A percentile compares a stretch with the other conserved stretches of the same genome.
Conservation (phyloP, 2,329 filamentous ascomycete genomes). For the Aspergillus sp. region DNA sequence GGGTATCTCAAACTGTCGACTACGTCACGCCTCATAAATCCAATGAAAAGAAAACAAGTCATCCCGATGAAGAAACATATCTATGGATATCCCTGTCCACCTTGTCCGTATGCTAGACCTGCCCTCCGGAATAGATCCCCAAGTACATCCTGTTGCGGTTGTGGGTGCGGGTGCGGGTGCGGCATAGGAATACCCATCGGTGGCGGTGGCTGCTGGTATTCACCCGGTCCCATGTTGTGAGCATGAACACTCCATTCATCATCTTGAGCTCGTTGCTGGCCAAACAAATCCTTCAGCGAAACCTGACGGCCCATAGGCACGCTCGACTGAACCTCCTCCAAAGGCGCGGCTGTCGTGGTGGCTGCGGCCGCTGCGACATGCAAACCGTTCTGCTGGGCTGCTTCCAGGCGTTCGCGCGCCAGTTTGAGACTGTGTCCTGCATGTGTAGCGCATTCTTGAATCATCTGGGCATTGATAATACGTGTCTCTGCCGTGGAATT, state of each 20-base stretch:
- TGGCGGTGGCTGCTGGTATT: slow-evolving; percentile 15
- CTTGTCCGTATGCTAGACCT: slow-evolving; percentile 27
- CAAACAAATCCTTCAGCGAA: slow-evolving; percentile 51
- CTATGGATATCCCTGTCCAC: slow-evolving; percentile 9
- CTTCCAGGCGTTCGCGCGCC: slow-evolving; percentile 35
- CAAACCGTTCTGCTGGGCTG: slow-evolving; percentile 26
- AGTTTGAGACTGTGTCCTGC: slow-evolving; percentile 47
- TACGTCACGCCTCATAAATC: neutral
- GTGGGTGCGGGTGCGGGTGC: slow-evolving; percentile 10
- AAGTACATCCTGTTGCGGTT: slow-evolving; percentile 31
- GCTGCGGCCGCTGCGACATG: slow-evolving; percentile 27
- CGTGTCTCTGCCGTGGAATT: slow-evolving; percentile 51
- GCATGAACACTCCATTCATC: slow-evolving; percentile 47
- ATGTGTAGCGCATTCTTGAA: slow-evolving; percentile 51
- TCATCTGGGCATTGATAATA: slow-evolving; percentile 48
- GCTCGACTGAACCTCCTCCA: slow-evolving; percentile 35
- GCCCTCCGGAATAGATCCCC: slow-evolving; percentile 41
- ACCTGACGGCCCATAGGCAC: slow-evolving; percentile 50
- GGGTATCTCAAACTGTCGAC: slow-evolving; percentile 19
- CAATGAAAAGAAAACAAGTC: neutral
- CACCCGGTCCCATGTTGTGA: slow-evolving; percentile 22
- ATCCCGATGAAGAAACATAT: neutral
- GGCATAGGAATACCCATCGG: slow-evolving; percentile 6
- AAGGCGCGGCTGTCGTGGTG: slow-evolving; percentile 22
- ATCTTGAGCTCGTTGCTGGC: slow-evolving; percentile 50